Base-by-base conservation (phyloP, 306 rosid species). In the Prinsepia uniflora region DNA sequence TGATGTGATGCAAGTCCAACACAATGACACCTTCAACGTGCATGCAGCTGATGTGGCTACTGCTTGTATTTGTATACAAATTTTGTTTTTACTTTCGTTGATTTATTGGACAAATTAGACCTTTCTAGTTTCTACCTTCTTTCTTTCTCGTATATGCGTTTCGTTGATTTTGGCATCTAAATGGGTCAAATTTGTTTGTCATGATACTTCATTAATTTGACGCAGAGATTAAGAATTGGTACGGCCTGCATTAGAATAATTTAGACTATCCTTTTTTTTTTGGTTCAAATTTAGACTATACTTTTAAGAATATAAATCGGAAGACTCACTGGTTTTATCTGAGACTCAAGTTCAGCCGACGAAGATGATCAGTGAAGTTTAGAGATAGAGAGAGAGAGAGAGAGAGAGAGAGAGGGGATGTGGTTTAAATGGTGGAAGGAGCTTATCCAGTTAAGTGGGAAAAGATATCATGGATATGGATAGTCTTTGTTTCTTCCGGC, bases 371-470 rank as follows among this genome's bases (percentile, higher is more conserved):
- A 24, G 30, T 24, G 30, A 24, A 24, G 2, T 24, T n/a, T n/a
- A n/a, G n/a, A n/a, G n/a, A n/a, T n/a, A n/a, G n/a, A n/a, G n/a
- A n/a, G n/a, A n/a, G n/a, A n/a, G n/a, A n/a, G n/a, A n/a, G n/a
- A n/a, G n/a, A n/a, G n/a, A n/a, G n/a, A n/a, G n/a, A n/a, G n/a
- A n/a, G n/a, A n/a, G 9, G 60, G 9, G 60, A 6, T 1, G 3
- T 50, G 53, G 6, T 45, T 10, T 45, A 4, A 2, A 24, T 24
- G 30, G 30, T 24, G 30, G 30, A 2, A 24, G 30, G 30, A 53
- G 62, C 74, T 72, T 45, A 59, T 72, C n/a, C 59, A 53, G 72
- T 59, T 65, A 68, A 45, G 63, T 68, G 53, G 58, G 54, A 40
- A 42, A 10, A 56, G 9, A 58, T 34, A 24, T 24, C 1, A 24